A percentile compares a stretch with the other conserved stretches of the same genome.
These are phyloP conservation scores for Trebouxia gelatinosa DNA, from an alignment of 163 green algal species.

Conservation along the genomic window DNA sequence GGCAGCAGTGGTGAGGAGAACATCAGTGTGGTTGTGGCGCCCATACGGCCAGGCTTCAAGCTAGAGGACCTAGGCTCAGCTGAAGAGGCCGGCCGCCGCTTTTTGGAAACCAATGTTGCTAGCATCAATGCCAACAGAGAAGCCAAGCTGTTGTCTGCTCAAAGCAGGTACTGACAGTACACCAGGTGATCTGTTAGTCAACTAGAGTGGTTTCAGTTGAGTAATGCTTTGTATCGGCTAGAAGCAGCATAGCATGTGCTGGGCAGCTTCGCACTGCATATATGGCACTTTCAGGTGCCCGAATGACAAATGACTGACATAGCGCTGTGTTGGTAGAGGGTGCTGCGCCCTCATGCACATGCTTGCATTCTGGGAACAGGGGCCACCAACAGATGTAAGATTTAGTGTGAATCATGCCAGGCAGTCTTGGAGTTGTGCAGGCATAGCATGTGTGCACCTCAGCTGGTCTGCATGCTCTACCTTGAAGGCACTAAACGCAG, in stretches of 20 bases:
- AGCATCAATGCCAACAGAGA: conserved; percentile 24
- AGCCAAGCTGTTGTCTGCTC: conserved; percentile 52
- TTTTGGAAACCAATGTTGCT: conserved; percentile 58
- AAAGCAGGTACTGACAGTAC: conserved; percentile 27
- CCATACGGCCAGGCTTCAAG: conserved; percentile 71
- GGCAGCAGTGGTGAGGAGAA: conserved; percentile 81
- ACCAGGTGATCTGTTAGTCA: not conserved
- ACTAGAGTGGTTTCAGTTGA: not conserved
- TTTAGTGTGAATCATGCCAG: not conserved
- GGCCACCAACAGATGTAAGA: not conserved
- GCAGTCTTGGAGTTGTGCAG: not conserved
- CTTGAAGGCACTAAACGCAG: not conserved
- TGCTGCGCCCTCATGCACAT: too few relatives aligned
- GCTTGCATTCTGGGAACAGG: not conserved
- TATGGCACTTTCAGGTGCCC: not conserved
- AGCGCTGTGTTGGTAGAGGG: not conserved
- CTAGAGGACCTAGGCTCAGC: conserved; percentile 64
- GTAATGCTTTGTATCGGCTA: not conserved
- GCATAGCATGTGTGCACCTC: not conserved
- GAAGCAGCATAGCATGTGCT: too few relatives aligned
- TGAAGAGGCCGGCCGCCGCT: conserved; percentile 49
- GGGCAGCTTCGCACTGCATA: too few relatives aligned
- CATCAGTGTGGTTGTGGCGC: conserved; percentile 79
- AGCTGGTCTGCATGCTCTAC: not conserved
- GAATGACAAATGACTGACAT: not conserved